Percentiles rank a stretch among this genome's conserved stretches.
phyloP scores from a whole-genome alignment of 2,329 filamentous ascomycete genomes.

The Tolypocladium ovalisporum region DNA sequence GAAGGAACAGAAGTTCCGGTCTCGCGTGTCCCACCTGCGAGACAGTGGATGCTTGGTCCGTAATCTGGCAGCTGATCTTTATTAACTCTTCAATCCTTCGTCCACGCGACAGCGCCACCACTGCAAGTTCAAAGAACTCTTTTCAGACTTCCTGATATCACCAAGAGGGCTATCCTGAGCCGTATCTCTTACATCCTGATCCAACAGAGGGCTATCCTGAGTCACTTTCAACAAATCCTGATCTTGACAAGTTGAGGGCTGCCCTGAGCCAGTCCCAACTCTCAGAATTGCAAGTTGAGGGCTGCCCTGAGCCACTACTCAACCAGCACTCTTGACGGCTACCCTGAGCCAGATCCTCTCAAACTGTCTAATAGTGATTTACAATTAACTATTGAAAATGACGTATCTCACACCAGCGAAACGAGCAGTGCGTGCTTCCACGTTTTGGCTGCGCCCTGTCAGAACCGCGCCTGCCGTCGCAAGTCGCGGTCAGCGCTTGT shows the following conservation, averaged over 20 bases:
- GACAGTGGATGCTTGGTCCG: neutral
- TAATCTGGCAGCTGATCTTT: neutral
- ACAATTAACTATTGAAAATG: slow-evolving; percentile 4
- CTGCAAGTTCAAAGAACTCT: neutral
- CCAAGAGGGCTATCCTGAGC: slow-evolving; percentile 1
- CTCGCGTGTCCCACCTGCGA: neutral
- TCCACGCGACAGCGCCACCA: neutral
- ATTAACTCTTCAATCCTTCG: neutral
- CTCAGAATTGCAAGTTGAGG: neutral
- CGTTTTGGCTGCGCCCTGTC: slow-evolving; percentile 5
- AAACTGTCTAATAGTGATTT: slow-evolving; percentile 1
- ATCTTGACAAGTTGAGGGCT: slow-evolving; percentile 2
- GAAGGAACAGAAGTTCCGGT: neutral
- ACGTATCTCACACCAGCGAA: slow-evolving; percentile 5
- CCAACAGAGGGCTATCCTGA: neutral
- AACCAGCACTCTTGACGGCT: neutral
- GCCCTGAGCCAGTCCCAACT: slow-evolving; percentile 5
- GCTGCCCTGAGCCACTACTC: slow-evolving; percentile 1
- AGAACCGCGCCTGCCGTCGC: neutral
- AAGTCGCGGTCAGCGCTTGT: slow-evolving; percentile 8
- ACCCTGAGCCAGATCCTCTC: slow-evolving; percentile 3
- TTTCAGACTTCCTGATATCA: neutral
- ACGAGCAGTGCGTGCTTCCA: slow-evolving; percentile 6
- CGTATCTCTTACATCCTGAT: neutral
- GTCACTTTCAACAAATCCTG: slow-evolving; percentile 5